Evolutionary conservation across 2,329 filamentous ascomycete genomes (phyloP).

Genomic region (Fusarium mundagurra): DNA sequence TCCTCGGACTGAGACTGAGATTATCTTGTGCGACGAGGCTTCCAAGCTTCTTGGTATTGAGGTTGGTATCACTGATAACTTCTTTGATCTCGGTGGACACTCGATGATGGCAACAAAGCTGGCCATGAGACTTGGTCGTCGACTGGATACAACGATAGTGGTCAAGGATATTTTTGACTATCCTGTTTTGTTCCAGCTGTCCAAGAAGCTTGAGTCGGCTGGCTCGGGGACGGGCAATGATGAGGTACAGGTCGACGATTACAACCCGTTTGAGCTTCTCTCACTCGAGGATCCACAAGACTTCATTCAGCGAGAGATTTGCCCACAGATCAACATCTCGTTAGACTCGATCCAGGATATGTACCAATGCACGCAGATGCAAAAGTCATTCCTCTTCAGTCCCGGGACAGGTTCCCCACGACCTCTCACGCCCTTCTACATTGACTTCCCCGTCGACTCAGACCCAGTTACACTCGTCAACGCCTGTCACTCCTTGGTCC

Average conservation of each 20-base stretch:
- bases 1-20: neutral
- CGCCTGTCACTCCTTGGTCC: neutral
- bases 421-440: neutral
- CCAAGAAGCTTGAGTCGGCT: neutral
- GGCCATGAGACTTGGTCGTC: neutral
- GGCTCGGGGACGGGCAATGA: neutral
- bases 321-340: neutral
- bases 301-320: neutral
- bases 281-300: neutral
- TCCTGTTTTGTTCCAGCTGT: neutral
- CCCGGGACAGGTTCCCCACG: neutral
- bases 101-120: slow-evolving; percentile 15
- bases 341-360: neutral
- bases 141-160: neutral
- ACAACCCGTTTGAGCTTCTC: neutral
- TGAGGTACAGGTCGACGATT: neutral
- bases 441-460: neutral
- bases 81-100: slow-evolving; percentile 13
- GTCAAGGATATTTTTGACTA: slow-evolving; percentile 17
- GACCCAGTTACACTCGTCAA: neutral
- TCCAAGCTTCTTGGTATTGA: neutral
- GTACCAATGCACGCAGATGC: neutral
- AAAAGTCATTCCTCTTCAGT: slow-evolving; percentile 5
- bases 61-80: slow-evolving; percentile 9
- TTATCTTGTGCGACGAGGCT: neutral